A percentile compares a stretch with the other conserved stretches of the same genome.
Evolutionary conservation across 2,329 filamentous ascomycete genomes (phyloP).

Genomic region (Colletotrichum sp.): DNA sequence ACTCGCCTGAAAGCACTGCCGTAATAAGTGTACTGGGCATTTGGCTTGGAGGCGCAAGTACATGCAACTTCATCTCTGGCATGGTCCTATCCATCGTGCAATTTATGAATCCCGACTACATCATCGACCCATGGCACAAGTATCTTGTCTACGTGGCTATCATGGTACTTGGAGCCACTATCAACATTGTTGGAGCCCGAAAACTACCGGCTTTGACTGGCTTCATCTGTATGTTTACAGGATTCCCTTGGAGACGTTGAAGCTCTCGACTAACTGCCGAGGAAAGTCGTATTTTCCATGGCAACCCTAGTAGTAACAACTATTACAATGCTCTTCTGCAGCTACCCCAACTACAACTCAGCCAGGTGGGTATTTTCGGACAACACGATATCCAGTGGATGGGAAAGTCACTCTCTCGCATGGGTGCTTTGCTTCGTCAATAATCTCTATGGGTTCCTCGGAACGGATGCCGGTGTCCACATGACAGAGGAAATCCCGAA

Average conservation of each 20-base stretch:
- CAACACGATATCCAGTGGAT: neutral
- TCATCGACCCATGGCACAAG: neutral
- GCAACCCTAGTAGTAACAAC: neutral
- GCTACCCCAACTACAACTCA: neutral
- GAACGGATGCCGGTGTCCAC: neutral
- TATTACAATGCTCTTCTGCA: neutral
- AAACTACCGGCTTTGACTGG: neutral
- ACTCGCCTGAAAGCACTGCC: neutral
- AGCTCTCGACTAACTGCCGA: neutral
- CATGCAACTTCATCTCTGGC: slow-evolving; percentile 19
- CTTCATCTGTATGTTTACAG: neutral
- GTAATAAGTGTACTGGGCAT: neutral
- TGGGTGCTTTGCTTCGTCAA: neutral
- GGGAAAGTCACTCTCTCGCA: neutral
- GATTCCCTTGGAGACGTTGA: neutral
- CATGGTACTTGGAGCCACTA: neutral
- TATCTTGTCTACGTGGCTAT: neutral
- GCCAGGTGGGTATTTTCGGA: neutral
- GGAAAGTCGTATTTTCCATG: neutral
- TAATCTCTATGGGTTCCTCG: neutral
- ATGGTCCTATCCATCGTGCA: slow-evolving; percentile 28
- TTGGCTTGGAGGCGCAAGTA: slow-evolving; percentile 6
- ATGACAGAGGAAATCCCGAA: neutral
- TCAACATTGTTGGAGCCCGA: neutral
- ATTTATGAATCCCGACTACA: neutral